phyloP scores from a whole-genome alignment of 495 filamentous ascomycete genomes.

The Penicillium roqueforti region DNA sequence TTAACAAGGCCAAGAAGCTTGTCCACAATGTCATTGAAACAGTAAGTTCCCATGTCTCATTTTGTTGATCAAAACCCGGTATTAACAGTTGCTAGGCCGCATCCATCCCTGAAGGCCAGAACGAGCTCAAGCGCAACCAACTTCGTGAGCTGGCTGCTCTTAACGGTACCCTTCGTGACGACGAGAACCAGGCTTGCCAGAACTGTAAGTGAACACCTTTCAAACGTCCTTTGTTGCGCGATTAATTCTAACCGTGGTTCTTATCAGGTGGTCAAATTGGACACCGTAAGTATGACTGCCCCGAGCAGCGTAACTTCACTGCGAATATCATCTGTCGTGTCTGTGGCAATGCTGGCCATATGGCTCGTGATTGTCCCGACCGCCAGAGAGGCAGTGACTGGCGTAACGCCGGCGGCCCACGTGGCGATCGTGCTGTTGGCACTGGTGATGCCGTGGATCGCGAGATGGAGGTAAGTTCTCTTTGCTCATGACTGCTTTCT shows the following conservation, averaged over 20 bases:
- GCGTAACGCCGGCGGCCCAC: constrained; percentile 60
- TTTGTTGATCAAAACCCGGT: not conserved
- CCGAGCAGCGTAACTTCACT: constrained; percentile 95
- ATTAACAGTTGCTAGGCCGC: constrained; percentile 61
- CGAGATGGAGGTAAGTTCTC: constrained; percentile 78
- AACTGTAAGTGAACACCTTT: constrained; percentile 63
- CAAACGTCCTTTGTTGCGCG: not conserved
- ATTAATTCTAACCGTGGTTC: constrained; percentile 7
- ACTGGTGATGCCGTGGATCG: constrained; percentile 83
- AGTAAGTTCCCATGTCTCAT: constrained; percentile 50
- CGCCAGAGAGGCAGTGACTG: constrained; percentile 84
- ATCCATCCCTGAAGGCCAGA: constrained; percentile 96
- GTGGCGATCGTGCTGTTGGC: constrained; percentile 60
- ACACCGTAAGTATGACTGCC: constrained; percentile 98
- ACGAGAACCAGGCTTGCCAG: constrained; percentile 98
- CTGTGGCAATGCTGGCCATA: constrained; percentile 91
- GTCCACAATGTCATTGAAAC: constrained; percentile 98
- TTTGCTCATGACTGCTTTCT: not conserved
- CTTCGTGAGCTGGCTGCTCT: constrained; percentile 94
- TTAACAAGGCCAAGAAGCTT: constrained; percentile 94
- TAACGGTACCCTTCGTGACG: constrained; percentile 96
- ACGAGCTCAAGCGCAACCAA: constrained; percentile 97
- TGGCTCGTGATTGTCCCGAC: constrained; percentile 92
- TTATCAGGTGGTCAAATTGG: constrained; percentile 83
- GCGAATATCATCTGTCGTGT: constrained; percentile 99